Evolutionary conservation across 2,329 filamentous ascomycete species (phyloP), one percentile per base, ranked within the genome.

Genomic region (Shiraia sp.): DNA sequence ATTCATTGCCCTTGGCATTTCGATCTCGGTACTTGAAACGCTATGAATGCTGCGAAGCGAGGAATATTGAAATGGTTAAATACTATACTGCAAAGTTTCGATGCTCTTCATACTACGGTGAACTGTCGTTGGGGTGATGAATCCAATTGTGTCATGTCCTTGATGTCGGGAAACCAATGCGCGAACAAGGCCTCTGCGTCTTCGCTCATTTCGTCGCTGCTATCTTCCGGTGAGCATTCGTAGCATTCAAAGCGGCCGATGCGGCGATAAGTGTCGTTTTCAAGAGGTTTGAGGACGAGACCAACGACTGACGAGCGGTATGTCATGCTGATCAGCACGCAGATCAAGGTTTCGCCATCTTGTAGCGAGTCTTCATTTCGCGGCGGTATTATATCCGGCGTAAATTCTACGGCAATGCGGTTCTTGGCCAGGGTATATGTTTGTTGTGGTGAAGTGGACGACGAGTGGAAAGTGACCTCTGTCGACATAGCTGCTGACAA

Each of bases 201-300:
- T 38, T 68, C 62, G 15, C 59, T 61, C 50, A 68, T 66, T 10
- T 59, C 55, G 6, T 59, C 57, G 14, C 53, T 55, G 3, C 40
- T 51, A 10, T 38, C 54, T 35, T 63, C 58, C 14, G 38, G 47
- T 14, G 57, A 52, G 25, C 64, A 68, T 22, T 68, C 65, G 35
- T 68, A 69, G 46, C 63, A 68, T 40, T 69, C 65, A 22, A 69
- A 57, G 13, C 65, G 57, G 7, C 64, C 65, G 7, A 69, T 49
- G n/a, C 65, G 59, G 22, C 57, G 63, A 30, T 65, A 67, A 6
- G 47, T 42, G 17, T 59, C 54, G 10, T 45, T 53, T 2, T 41
- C 50, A 2, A 45, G 41, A 3, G 42, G 44, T 32, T 65, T 63
- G 22, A 69, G 50, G 0, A 69, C 57, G 6, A 69, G 37, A 2